These are phyloP conservation scores for Pinus albicaulis DNA, from an alignment of 75 land plant genomes.

Conservation along the genomic window DNA sequence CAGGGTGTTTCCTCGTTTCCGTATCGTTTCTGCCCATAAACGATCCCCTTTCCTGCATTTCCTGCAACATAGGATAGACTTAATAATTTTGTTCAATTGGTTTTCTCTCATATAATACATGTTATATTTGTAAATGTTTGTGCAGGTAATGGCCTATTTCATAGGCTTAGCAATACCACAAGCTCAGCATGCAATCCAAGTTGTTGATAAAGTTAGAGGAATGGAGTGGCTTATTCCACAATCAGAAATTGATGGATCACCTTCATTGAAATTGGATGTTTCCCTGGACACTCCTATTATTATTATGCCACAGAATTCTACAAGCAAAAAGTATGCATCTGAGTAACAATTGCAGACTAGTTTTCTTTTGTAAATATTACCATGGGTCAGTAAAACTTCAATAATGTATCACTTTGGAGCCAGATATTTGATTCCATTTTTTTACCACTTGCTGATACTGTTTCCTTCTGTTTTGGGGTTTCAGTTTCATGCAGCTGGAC, in stretches of 20 bases:
- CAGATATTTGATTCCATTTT: not conserved
- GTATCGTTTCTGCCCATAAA: too few species aligned
- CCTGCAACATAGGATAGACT: too few species aligned
- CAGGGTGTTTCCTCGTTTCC: too few species aligned
- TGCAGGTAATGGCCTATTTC: constrained; percentile 85
- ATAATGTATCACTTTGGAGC: not conserved
- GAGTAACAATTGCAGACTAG: constrained; percentile 5
- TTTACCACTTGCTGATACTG: not conserved
- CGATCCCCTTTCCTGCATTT: too few species aligned
- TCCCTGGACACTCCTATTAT: constrained; percentile 91
- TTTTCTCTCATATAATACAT: not conserved
- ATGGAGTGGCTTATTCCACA: constrained; percentile 89
- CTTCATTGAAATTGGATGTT: constrained; percentile 82
- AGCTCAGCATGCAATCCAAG: constrained; percentile 76
- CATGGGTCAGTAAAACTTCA: not conserved
- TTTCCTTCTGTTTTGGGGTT: not conserved
- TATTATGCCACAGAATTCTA: constrained; percentile 73
- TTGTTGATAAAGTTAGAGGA: constrained; percentile 94
- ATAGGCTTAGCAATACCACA: constrained; percentile 92
- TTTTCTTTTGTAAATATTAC: not conserved
- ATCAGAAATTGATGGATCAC: constrained; percentile 84
- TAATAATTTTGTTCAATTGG: not conserved
- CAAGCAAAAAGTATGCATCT: constrained; percentile 85
- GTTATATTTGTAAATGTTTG: not conserved
- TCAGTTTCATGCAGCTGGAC: constrained; percentile 97